phyloP scores from a whole-genome alignment of 1,284 basidiomycete species.

The Ustilago curta region DNA sequence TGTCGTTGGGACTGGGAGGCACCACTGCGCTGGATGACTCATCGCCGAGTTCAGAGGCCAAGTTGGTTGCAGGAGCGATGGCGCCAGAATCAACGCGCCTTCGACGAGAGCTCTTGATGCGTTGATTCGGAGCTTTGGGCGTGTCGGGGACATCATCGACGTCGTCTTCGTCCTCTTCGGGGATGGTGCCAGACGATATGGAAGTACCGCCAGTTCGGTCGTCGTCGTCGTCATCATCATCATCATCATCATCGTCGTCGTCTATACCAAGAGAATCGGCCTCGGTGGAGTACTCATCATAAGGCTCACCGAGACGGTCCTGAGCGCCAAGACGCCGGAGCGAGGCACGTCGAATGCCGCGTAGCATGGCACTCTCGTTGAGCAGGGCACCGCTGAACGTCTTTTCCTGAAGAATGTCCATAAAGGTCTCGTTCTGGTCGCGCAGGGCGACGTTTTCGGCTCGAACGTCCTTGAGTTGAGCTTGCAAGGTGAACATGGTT shows the following conservation, averaged over 20 bases:
- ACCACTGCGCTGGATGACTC: slow-evolving; percentile 72
- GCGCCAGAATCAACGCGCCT: slow-evolving; percentile 18
- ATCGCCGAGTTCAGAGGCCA: slow-evolving; percentile 82
- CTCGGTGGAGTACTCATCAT: slow-evolving; percentile 40
- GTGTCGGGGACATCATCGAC: slow-evolving; percentile 61
- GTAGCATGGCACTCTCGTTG: slow-evolving; percentile 56
- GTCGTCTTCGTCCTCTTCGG: slow-evolving; percentile 51
- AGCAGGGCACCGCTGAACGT: slow-evolving; percentile 59
- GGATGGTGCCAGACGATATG: slow-evolving; percentile 30
- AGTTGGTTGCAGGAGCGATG: slow-evolving; percentile 12
- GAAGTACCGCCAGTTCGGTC: slow-evolving; percentile 19
- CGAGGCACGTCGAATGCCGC: slow-evolving; percentile 36
- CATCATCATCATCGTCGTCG: no score
- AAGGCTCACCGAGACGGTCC: slow-evolving; percentile 33
- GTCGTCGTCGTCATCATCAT: slow-evolving; percentile 25
- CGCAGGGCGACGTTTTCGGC: slow-evolving; percentile 45
- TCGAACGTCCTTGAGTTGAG: slow-evolving; percentile 54
- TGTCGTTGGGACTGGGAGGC: slow-evolving; percentile 15
- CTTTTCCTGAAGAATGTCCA: slow-evolving; percentile 61
- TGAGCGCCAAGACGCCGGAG: slow-evolving; percentile 23
- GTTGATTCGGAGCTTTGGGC: slow-evolving; percentile 35
- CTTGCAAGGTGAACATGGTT: slow-evolving; percentile 48
- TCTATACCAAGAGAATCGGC: slow-evolving; percentile 27
- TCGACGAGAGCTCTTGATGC: slow-evolving; percentile 20
- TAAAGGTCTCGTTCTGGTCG: slow-evolving; percentile 58